phyloP scores from a whole-genome alignment of 2,329 filamentous ascomycete genomes.

The Rutstroemia sydowiana region DNA sequence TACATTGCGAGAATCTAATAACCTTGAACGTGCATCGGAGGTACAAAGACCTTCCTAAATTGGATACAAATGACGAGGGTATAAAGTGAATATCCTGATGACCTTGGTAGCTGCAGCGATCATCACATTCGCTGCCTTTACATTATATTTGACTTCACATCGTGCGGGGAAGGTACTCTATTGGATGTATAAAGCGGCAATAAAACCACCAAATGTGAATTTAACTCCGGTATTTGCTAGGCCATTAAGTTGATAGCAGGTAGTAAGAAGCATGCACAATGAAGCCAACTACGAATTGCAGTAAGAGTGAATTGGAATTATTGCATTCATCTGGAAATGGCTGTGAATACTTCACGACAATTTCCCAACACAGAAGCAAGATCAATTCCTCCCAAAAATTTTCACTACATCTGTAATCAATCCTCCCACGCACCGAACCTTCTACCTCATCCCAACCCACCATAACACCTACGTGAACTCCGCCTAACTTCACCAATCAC shows the following conservation, averaged over 20 bases:
- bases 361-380: not conserved
- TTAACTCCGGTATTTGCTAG: too few species aligned
- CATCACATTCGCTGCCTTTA: not conserved
- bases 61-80: not conserved
- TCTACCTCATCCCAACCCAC: too few species aligned
- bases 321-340: not conserved
- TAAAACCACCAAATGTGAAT: not conserved
- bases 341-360: not conserved
- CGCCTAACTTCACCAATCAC: too few species aligned
- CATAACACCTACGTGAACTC: too few species aligned
- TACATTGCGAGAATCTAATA: not conserved
- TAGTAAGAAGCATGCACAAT: not conserved
- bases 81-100: not conserved
- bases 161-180: not conserved
- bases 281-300: not conserved
- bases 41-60: not conserved
- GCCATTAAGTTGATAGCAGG: too few species aligned
- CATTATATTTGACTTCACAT: too few species aligned
- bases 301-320: not conserved
- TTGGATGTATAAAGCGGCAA: not conserved
- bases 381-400: not conserved
- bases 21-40: constrained; percentile 1
- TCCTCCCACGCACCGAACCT: too few species aligned
- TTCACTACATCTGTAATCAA: not conserved
- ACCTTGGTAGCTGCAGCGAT: not conserved